Conservation (phyloP, 2,329 filamentous ascomycete species). For the Epicoccum nigrum region DNA sequence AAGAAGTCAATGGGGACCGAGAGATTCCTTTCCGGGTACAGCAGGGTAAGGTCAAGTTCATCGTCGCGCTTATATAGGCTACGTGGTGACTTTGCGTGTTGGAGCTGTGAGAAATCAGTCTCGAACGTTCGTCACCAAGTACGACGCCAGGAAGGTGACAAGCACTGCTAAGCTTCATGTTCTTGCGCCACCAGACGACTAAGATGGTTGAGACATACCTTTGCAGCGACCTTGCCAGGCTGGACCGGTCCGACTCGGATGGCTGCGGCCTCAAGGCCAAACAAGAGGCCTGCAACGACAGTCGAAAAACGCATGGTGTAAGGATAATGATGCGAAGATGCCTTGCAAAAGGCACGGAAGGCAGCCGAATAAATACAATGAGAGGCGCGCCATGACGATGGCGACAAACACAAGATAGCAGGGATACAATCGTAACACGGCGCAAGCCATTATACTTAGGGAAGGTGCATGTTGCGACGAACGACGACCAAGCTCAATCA, state of each 20-base stretch:
- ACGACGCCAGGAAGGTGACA: background rate
- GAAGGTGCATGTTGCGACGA: conserved; percentile 36
- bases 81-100: conserved; percentile 23
- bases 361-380: conserved; percentile 8
- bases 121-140: background rate
- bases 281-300: conserved; percentile 29
- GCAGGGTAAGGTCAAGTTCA: conserved; percentile 40
- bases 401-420: conserved; percentile 18
- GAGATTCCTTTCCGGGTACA: conserved; percentile 59
- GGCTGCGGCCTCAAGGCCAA: conserved; percentile 34
- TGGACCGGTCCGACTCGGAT: conserved; percentile 27
- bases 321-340: conserved; percentile 16
- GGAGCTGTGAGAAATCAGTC: conserved; percentile 18
- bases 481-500: conserved; percentile 27
- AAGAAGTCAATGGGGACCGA: conserved; percentile 77
- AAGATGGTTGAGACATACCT: conserved; percentile 23
- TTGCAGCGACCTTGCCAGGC: conserved; percentile 25
- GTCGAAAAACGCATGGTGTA: conserved; percentile 35
- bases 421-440: conserved; percentile 23
- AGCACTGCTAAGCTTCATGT: conserved; percentile 12
- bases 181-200: conserved; percentile 1
- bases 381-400: conserved; percentile 19
- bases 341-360: background rate
- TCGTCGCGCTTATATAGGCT: conserved; percentile 36
- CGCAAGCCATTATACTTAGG: conserved; percentile 24